A percentile compares a stretch with the other conserved stretches of the same genome.
Evolutionary conservation across 495 filamentous ascomycete genomes (phyloP).

Genomic region (Daldinia grandis): DNA sequence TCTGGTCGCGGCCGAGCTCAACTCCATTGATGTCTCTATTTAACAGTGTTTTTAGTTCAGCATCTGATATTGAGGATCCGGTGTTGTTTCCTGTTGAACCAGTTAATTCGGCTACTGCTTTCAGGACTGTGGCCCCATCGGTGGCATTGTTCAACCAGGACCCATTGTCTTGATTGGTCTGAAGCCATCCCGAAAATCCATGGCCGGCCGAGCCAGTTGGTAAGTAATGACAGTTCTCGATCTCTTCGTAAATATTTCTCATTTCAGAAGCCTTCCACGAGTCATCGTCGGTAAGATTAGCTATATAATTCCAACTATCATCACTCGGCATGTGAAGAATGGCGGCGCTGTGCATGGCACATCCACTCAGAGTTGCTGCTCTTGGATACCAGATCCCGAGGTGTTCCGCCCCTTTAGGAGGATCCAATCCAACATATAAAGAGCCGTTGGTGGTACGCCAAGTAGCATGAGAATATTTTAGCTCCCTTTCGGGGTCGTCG

Average conservation of each 20-base stretch:
- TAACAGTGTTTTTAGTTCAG: conserved; percentile 32
- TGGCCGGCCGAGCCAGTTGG: conserved; percentile 46
- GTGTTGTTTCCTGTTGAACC: conserved; percentile 36
- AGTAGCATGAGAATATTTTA: conserved; percentile 50
- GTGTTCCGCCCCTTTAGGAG: conserved; percentile 45
- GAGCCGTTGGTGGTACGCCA: conserved; percentile 47
- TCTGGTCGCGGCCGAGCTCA: conserved; percentile 43
- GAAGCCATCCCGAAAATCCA: conserved; percentile 52
- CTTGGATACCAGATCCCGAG: conserved; percentile 50
- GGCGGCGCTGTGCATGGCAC: conserved; percentile 44
- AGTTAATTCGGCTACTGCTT: conserved; percentile 46
- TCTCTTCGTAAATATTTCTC: conserved; percentile 47
- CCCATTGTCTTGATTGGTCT: conserved; percentile 47
- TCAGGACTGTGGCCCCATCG: conserved; percentile 50
- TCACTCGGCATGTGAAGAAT: conserved; percentile 41
- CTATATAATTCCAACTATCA: conserved; percentile 47
- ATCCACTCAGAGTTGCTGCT: conserved; percentile 46
- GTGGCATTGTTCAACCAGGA: conserved; percentile 45
- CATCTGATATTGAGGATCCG: conserved; percentile 28
- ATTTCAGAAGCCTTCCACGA: conserved; percentile 51
- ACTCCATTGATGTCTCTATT: conserved; percentile 44
- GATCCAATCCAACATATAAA: conserved; percentile 51
- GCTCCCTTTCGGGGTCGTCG: conserved; percentile 44
- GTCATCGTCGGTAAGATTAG: conserved; percentile 48
- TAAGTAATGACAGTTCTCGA: conserved; percentile 53